Evolutionary conservation across 2,329 filamentous ascomycete genomes (phyloP).

Genomic region (Dactylellina drechsleri): DNA sequence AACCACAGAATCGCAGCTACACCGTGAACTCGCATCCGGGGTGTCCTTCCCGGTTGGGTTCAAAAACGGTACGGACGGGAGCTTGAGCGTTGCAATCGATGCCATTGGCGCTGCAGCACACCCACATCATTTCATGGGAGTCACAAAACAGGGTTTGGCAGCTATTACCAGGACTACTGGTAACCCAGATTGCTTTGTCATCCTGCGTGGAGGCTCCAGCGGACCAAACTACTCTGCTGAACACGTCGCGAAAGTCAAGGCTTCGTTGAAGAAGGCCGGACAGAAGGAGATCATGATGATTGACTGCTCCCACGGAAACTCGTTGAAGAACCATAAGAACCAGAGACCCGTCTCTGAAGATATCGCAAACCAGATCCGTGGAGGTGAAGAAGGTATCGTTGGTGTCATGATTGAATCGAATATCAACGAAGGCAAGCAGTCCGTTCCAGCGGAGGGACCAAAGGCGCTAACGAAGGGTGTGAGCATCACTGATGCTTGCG

Average conservation of each 20-base stretch:
- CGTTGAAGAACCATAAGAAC: constrained; percentile 94
- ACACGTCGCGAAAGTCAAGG: constrained; percentile 85
- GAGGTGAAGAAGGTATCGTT: constrained; percentile 87
- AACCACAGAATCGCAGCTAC: constrained; percentile 94
- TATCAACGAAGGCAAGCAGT: constrained; percentile 93
- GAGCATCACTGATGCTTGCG: constrained; percentile 97
- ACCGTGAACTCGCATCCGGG: constrained; percentile 92
- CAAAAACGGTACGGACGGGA: constrained; percentile 98
- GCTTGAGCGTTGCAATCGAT: constrained; percentile 87
- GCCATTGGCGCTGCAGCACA: constrained; percentile 92
- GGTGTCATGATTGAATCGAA: constrained; percentile 99
- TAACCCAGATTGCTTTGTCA: constrained; percentile 97
- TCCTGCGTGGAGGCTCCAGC: constrained; percentile 88
- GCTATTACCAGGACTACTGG: constrained; percentile 93
- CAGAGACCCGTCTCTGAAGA: constrained; percentile 90
- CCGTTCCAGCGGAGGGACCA: constrained; percentile 79
- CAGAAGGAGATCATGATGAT: constrained; percentile 87
- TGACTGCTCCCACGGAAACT: constrained; percentile 97
- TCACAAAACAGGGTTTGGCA: constrained; percentile 94
- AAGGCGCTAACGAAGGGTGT: constrained; percentile 89
- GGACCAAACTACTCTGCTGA: constrained; percentile 92
- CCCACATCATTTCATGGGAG: constrained; percentile 95
- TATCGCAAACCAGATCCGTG: constrained; percentile 83
- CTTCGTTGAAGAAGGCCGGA: constrained; percentile 77
- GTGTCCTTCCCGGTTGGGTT: constrained; percentile 97